These are phyloP conservation scores for Larix kaempferi DNA, from an alignment of 75 land plant species.

Conservation along the genomic window DNA sequence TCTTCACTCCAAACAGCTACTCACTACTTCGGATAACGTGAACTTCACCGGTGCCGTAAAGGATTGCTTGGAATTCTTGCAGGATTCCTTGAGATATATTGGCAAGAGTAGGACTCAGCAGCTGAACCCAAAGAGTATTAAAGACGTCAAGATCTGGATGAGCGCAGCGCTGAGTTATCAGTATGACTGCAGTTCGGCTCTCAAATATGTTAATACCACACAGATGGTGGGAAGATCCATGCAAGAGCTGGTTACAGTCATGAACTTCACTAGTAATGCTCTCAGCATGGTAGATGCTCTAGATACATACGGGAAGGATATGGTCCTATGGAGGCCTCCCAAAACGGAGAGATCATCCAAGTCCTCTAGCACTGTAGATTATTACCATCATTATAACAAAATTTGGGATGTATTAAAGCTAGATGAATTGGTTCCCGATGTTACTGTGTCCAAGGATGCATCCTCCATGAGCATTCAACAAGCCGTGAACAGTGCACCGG, in stretches of 20 bases:
- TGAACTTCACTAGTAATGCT: slow-evolving; percentile 63
- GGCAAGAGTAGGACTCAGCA: background rate
- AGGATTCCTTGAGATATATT: slow-evolving; percentile 16
- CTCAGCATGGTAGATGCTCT: slow-evolving; percentile 59
- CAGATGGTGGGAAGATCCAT: background rate
- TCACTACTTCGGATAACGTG: background rate
- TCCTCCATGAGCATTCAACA: slow-evolving; percentile 26
- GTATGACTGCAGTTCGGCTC: slow-evolving; percentile 30
- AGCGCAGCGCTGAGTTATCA: slow-evolving; percentile 29
- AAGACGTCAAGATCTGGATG: slow-evolving; percentile 40
- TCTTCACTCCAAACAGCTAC: background rate
- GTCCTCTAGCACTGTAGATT: background rate
- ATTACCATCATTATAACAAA: background rate
- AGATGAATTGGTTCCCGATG: slow-evolving; percentile 18
- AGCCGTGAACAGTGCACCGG: slow-evolving; percentile 54
- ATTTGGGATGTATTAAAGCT: slow-evolving; percentile 9
- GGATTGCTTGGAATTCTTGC: slow-evolving; percentile 34
- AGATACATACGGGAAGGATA: slow-evolving; percentile 32
- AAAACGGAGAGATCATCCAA: slow-evolving; percentile 30
- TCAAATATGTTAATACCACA: slow-evolving; percentile 16
- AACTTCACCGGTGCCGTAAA: slow-evolving; percentile 33
- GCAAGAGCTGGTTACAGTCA: slow-evolving; percentile 1
- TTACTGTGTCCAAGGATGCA: slow-evolving; percentile 42
- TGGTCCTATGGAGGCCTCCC: slow-evolving; percentile 44
- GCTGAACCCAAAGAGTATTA: slow-evolving; percentile 5